Base-by-base conservation (phyloP, 148 eudicot species). In the Diospyros lotus region DNA sequence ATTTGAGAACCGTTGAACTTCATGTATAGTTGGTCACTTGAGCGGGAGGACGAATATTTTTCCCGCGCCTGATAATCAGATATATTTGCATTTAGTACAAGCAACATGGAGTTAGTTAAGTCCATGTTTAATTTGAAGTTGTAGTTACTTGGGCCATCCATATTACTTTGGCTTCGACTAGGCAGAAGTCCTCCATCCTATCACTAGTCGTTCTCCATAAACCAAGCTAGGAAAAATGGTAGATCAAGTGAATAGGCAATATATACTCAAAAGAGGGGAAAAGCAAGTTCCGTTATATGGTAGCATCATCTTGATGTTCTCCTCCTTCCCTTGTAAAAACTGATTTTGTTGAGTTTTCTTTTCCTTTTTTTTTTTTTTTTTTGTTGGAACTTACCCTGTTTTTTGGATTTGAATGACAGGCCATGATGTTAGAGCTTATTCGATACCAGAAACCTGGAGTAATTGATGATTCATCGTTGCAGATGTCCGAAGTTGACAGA, bases 381-480 rank as follows among this genome's bases (percentile, higher is more conserved):
- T 48, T 48, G 46, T 53, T 54, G 55, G 11, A 38, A 50, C 61
- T 68, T 73, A 69, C 42, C 17, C 41, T n/a, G 52, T 66, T 64
- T 50, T 3, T 28, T 53, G 52, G n/a, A 44, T 76, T 63, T 65
- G 58, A 74, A 28, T 69, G 48, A 72, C 88, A 91, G 93, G 85
- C 61, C 38, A 82, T 90, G 89, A 82, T 90, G 86, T 45, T 87
- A 65, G 80, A 81, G 74, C 77, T 88, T 38, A 79, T 93, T 66
- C 78, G 39, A 69, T 83, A 84, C 68, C 74, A 72, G 46, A 79
- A 76, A 42, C 43, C 28, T 4, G 68, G 53, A 55, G 42, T 68
- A 64, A 46, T 3, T 58, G 61, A 71, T 38, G 68, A n/a, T 55
- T 13, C 59, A 5, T 70, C 73, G 2, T 48, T 75, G 48, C 73